Percentiles rank a stretch among this genome's conserved stretches.
These are phyloP conservation scores for Leucoagaricus sp. DNA, from an alignment of 1,284 basidiomycete species.

Conservation along the genomic window DNA sequence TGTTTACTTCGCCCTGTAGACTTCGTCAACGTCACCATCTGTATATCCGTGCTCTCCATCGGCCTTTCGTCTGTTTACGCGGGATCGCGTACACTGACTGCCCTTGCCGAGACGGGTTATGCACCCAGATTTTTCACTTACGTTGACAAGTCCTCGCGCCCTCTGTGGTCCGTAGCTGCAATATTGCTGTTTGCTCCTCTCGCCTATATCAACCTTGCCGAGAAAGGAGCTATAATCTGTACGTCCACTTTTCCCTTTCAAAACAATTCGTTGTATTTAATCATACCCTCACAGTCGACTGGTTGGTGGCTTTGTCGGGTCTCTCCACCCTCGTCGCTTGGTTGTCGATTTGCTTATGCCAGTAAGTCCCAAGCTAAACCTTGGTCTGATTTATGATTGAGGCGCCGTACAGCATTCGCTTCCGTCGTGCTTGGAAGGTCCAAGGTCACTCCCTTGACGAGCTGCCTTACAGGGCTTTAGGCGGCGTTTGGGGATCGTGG, in stretches of 20 bases:
- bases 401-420: constrained; percentile 36
- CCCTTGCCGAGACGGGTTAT: constrained; percentile 67
- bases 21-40: constrained; percentile 71
- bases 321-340: constrained; percentile 47
- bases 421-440: constrained; percentile 42
- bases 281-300: constrained; percentile 32
- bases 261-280: not conserved
- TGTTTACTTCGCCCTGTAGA: constrained; percentile 24
- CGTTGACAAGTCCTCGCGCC: constrained; percentile 47
- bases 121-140: constrained; percentile 60
- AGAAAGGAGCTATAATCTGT: constrained; percentile 40
- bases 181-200: constrained; percentile 39
- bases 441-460: constrained; percentile 47
- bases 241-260: constrained; percentile 18
- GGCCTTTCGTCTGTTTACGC: constrained; percentile 71
- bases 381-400: not conserved
- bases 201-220: constrained; percentile 38
- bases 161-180: constrained; percentile 38
- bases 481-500: constrained; percentile 44
- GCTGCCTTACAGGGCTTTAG: constrained; percentile 42
- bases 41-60: constrained; percentile 72
- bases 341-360: constrained; percentile 45
- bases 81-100: constrained; percentile 65
- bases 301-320: constrained; percentile 44
- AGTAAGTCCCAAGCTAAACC: constrained; percentile 28